Evolutionary conservation across 1,284 basidiomycete genomes (phyloP).

Genomic region (Cryptococcus deneoformans): DNA sequence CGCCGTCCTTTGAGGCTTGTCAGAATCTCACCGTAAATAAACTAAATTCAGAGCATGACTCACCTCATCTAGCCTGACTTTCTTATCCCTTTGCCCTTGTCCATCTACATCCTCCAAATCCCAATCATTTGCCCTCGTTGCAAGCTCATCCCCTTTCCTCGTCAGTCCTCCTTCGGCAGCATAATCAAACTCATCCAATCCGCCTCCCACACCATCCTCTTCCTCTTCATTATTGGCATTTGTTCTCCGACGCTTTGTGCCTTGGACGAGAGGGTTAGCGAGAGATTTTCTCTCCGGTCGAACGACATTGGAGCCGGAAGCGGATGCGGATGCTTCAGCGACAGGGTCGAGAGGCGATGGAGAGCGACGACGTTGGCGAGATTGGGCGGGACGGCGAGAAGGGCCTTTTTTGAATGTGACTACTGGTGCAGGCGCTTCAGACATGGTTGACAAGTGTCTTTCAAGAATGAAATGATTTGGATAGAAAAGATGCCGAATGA

Average conservation of each 20-base stretch:
- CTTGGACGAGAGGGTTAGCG: slow-evolving; percentile 72
- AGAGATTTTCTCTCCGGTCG: slow-evolving; percentile 66
- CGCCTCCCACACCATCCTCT: slow-evolving; percentile 50
- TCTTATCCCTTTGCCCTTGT: slow-evolving; percentile 24
- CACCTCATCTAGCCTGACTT: slow-evolving; percentile 44
- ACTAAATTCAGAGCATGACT: slow-evolving; percentile 1
- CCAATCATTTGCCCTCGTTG: slow-evolving; percentile 50
- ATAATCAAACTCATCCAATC: slow-evolving; percentile 60
- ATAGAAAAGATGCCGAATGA: no score
- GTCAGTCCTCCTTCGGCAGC: slow-evolving; percentile 43
- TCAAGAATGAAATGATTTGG: no score
- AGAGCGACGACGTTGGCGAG: slow-evolving; percentile 8
- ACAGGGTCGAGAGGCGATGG: slow-evolving; percentile 46
- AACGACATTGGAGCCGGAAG: slow-evolving; percentile 54
- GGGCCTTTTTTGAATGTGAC: slow-evolving; percentile 77
- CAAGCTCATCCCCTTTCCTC: slow-evolving; percentile 41
- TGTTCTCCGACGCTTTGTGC: slow-evolving; percentile 73
- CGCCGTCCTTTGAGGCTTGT: slow-evolving; percentile 37
- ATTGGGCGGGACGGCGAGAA: slow-evolving; percentile 13
- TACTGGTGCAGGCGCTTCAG: slow-evolving; percentile 50
- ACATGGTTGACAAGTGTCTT: background rate
- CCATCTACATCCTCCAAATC: slow-evolving; percentile 45
- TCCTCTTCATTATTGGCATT: slow-evolving; percentile 56
- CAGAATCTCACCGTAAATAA: slow-evolving; percentile 6
- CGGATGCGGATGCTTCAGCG: slow-evolving; percentile 13